phyloP scores from a whole-genome alignment of 768 basidiomycete species.

The Clavulina sp. region DNA sequence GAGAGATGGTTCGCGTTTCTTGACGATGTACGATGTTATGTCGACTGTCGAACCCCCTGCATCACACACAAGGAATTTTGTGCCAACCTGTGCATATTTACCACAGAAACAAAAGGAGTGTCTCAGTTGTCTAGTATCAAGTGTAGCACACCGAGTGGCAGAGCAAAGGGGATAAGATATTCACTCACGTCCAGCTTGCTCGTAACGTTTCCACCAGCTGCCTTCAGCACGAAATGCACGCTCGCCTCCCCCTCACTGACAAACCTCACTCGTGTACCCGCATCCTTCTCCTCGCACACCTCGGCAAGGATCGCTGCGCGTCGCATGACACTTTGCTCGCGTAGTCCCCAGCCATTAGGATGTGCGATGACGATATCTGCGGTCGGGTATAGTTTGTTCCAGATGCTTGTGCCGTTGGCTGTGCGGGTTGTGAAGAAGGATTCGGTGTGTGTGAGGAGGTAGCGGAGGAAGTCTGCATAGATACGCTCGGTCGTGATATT shows the following conservation, averaged over 20 bases:
- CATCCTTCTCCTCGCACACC: slow-evolving; percentile 22
- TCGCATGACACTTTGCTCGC: slow-evolving; percentile 28
- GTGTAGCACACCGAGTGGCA: not conserved
- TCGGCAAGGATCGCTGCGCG: slow-evolving; percentile 27
- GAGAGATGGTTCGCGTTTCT: not conserved
- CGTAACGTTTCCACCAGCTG: slow-evolving; percentile 11
- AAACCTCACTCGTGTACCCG: slow-evolving; percentile 25
- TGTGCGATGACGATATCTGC: slow-evolving; percentile 2
- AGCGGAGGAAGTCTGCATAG: slow-evolving; percentile 16
- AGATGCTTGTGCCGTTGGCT: not conserved
- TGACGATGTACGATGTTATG: not conserved
- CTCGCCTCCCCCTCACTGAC: slow-evolving; percentile 39
- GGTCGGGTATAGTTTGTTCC: not conserved
- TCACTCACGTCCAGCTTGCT: not conserved
- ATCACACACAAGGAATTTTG: not conserved
- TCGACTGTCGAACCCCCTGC: slow-evolving; percentile 3
- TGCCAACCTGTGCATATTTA: not conserved
- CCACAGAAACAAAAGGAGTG: not conserved
- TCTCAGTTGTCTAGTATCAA: not conserved
- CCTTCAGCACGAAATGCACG: slow-evolving; percentile 29
- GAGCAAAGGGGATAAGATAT: too few species aligned
- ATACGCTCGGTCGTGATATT: slow-evolving; percentile 13
- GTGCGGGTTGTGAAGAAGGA: slow-evolving; percentile 11
- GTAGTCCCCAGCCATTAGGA: slow-evolving; percentile 32
- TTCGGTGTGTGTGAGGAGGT: slow-evolving; percentile 14